Percentiles rank a stretch among this genome's conserved stretches.
These are phyloP conservation scores for Benincasa hispida DNA, from an alignment of 306 rosid species.

Conservation along the genomic window DNA sequence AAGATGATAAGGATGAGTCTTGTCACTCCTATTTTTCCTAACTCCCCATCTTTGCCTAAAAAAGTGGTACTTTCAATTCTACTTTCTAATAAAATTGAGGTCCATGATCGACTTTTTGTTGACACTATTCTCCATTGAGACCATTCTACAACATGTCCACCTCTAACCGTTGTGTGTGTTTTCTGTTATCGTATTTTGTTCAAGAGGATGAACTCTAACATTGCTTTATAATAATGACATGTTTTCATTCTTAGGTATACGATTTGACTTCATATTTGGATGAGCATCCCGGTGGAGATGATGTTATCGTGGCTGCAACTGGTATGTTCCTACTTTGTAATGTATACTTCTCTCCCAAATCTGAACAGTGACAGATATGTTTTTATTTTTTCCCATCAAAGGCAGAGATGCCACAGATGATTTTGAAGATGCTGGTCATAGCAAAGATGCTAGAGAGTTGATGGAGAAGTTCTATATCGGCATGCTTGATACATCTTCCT, in stretches of 20 bases:
- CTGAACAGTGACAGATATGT: background rate
- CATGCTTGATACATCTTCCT: constrained; percentile 40
- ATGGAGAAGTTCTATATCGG: constrained; percentile 60
- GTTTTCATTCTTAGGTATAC: constrained; percentile 37
- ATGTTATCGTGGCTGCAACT: constrained; percentile 49
- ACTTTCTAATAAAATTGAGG: background rate
- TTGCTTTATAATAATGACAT: background rate
- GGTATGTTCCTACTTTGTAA: constrained; percentile 31
- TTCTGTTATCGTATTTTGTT: background rate
- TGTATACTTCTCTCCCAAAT: background rate
- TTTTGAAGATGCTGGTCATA: constrained; percentile 94
- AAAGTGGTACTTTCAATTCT: too few species aligned
- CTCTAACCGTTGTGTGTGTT: background rate
- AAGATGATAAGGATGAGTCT: background rate
- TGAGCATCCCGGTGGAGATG: constrained; percentile 95
- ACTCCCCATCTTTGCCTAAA: background rate
- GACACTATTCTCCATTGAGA: background rate
- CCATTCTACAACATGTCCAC: background rate
- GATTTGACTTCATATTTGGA: constrained; percentile 74
- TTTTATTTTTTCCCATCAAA: constrained; percentile 11
- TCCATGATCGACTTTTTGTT: background rate
- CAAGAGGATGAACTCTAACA: background rate
- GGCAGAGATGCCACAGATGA: constrained; percentile 85
- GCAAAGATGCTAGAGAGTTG: constrained; percentile 54
- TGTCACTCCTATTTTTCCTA: background rate